A percentile compares a stretch with the other conserved stretches of the same genome.
phyloP scores from a whole-genome alignment of 2,329 filamentous ascomycete species.

The Aspergillus sp. region DNA sequence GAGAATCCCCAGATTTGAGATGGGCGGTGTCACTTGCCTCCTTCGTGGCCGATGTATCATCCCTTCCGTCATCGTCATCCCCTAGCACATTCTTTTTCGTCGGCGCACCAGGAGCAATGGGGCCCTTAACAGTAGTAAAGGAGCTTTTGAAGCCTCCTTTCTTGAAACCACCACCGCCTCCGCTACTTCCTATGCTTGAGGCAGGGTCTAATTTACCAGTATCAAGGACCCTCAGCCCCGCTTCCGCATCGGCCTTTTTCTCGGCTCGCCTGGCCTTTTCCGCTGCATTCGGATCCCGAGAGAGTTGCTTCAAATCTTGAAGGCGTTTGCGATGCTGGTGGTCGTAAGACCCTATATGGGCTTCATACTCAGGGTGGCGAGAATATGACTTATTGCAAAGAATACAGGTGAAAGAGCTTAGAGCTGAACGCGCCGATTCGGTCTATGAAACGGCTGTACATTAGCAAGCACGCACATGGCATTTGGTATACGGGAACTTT shows the following conservation, averaged over 20 bases:
- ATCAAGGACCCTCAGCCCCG: constrained; percentile 39
- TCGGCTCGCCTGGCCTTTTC: constrained; percentile 45
- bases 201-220: constrained; percentile 25
- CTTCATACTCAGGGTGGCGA: constrained; percentile 94
- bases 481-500: background rate
- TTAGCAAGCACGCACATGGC: background rate
- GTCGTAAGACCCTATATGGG: constrained; percentile 90
- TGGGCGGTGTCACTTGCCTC: constrained; percentile 8
- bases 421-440: constrained; percentile 69
- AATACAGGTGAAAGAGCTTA: constrained; percentile 78
- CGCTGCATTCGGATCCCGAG: constrained; percentile 42
- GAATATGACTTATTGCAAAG: constrained; percentile 93
- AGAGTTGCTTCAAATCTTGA: constrained; percentile 48
- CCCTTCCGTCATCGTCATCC: constrained; percentile 43
- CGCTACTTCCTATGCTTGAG: constrained; percentile 19
- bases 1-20: constrained; percentile 3
- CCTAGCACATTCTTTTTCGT: constrained; percentile 44
- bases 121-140: constrained; percentile 58
- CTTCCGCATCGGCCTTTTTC: constrained; percentile 44
- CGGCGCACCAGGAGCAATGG: constrained; percentile 24
- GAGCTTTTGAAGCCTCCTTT: constrained; percentile 82
- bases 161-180: constrained; percentile 58
- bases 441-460: constrained; percentile 39
- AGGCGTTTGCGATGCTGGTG: constrained; percentile 82
- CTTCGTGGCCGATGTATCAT: constrained; percentile 21